A percentile compares a stretch with the other conserved stretches of the same genome.
phyloP scores from a whole-genome alignment of 345 rosid species.

The Ceriops zippeliana region DNA sequence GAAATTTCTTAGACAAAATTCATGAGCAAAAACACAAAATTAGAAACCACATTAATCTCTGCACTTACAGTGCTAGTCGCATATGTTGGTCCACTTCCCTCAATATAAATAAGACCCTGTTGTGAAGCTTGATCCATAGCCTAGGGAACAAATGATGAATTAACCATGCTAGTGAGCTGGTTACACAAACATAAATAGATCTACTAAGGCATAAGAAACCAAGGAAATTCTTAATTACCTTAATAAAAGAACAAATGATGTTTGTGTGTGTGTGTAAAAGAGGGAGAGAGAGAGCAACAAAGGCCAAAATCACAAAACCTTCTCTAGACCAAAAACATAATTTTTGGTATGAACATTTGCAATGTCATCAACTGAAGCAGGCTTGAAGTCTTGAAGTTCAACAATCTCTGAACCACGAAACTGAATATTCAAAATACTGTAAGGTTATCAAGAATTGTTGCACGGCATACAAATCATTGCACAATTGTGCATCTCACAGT shows the following conservation, averaged over 20 bases:
- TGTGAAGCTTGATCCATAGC: conserved; percentile 78
- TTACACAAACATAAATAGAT: not conserved
- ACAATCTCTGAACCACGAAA: conserved; percentile 62
- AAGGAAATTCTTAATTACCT: no score
- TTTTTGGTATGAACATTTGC: conserved; percentile 71
- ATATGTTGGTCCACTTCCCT: conserved; percentile 90
- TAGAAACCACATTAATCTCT: conserved; percentile 6
- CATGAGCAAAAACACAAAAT: conserved; percentile 17
- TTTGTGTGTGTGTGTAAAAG: no score
- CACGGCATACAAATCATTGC: not conserved
- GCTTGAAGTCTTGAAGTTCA: conserved; percentile 64
- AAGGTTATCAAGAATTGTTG: not conserved
- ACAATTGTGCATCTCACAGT: not conserved
- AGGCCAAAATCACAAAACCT: conserved; percentile 38
- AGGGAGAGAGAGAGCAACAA: not conserved
- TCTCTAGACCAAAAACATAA: conserved; percentile 77
- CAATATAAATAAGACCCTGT: conserved; percentile 68
- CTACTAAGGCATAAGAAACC: no score
- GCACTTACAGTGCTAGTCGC: conserved; percentile 74
- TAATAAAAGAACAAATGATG: no score
- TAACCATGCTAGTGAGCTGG: not conserved
- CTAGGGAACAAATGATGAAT: conserved; percentile 30
- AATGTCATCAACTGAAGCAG: conserved; percentile 73
- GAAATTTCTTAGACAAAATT: not conserved
- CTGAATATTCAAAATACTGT: conserved; percentile 27